Percentiles rank a stretch among this genome's conserved stretches.
Conservation (phyloP, 2,329 filamentous ascomycete species). For the Diaporthe humulicola region DNA sequence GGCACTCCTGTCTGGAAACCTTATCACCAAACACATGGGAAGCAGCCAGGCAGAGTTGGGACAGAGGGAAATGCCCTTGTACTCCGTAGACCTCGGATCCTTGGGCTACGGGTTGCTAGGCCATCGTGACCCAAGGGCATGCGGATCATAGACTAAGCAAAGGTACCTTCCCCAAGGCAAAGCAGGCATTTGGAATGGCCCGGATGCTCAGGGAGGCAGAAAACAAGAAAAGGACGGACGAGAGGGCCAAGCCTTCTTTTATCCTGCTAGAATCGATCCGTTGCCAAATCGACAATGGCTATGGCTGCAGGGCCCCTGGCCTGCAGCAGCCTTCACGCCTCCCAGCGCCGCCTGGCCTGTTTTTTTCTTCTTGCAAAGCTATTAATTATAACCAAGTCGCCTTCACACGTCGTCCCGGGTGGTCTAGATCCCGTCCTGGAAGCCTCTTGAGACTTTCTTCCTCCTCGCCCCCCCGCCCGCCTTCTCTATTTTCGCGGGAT, state of each 20-base stretch:
- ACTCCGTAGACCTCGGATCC: constrained; percentile 9
- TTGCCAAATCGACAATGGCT: constrained; percentile 21
- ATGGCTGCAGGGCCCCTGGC: constrained; percentile 15
- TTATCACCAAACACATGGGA: constrained; percentile 5
- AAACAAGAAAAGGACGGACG: not conserved
- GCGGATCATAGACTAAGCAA: constrained; percentile 29
- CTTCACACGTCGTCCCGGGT: constrained; percentile 11
- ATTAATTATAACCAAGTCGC: constrained; percentile 15
- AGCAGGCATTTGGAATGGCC: constrained; percentile 14
- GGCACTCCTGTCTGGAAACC: constrained; percentile 7
- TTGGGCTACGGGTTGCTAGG: constrained; percentile 7
- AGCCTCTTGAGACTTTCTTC: not conserved
- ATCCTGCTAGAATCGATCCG: constrained; percentile 31
- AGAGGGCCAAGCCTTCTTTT: constrained; percentile 15
- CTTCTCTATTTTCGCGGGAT: not conserved
- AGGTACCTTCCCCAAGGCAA: not conserved
- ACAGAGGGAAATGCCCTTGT: not conserved
- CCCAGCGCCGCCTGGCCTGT: constrained; percentile 6
- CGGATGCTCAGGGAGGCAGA: constrained; percentile 12
- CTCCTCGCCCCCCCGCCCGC: not conserved
- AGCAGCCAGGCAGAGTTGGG: not conserved
- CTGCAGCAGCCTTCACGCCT: constrained; percentile 19
- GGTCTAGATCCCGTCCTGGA: constrained; percentile 19
- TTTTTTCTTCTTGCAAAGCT: constrained; percentile 4
- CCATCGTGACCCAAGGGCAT: not conserved